Base-by-base conservation (phyloP, 805 yeast genomes). In the Teunomyces aglyptinius region DNA sequence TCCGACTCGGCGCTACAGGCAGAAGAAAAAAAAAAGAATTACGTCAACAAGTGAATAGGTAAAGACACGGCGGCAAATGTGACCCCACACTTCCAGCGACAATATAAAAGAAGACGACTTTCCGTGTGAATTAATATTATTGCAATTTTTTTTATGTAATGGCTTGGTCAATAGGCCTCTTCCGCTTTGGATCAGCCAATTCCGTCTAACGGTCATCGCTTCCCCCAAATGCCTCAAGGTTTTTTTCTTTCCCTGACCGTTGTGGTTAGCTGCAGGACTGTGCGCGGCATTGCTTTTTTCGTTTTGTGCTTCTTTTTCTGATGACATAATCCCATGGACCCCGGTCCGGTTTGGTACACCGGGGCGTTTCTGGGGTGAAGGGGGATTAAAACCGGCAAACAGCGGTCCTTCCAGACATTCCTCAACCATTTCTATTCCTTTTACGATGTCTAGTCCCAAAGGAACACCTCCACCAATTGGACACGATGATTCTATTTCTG, bases 401-500 rank as follows among this genome's bases (percentile, higher is more conserved):
- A 24, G 26, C 26, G 26, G 26, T 24, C 26, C 26, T 24, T 24
- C 2, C 11, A 24, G 8, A 7, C 24, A 20, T 6, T 20, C 24
- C 7, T 4, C n/a, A 12, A 28, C 31, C 4, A 28, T 31, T 31
- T 19, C 33, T 22, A 24, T 38, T 38, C 15, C 10, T 10, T 19
- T 6, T 8, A 13, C 15, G 11, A 44, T 44, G 47, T 26, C 44
- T 3, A 36, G 39, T 29, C 24, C 41, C 5, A 18, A 16, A 24
- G 32, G 33, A 31, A 45, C 44, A n/a, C 44, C 47, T 18, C 47
- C 47, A 10, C 47, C 47, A 11, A 24, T n/a, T 8, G 39, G 28
- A 36, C 18, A 40, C 31, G 41, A 33, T 10, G 24, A 42, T 13
- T n/a, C 41, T 15, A 36, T 34, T 19, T 56, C 62, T 16, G 67